Percentiles rank a stretch among this genome's conserved stretches.
phyloP scores from a whole-genome alignment of 495 filamentous ascomycete species.

The Aspergillus taichungensis region DNA sequence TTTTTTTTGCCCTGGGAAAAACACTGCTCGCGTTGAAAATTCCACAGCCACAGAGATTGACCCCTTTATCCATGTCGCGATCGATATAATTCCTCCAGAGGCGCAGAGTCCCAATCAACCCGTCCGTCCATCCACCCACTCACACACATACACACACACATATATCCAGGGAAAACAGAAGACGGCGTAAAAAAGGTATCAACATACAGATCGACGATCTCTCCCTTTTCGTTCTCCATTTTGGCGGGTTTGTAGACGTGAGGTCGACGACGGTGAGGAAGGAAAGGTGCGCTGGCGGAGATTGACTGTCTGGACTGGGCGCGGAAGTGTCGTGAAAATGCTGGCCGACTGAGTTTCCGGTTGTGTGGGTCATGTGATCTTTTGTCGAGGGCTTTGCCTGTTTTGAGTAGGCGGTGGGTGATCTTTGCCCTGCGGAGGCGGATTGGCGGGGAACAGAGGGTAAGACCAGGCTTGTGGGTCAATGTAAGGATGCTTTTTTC shows the following conservation, averaged over 20 bases:
- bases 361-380: conserved; percentile 46
- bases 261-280: conserved; percentile 34
- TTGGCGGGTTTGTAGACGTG: conserved; percentile 41
- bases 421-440: neutral
- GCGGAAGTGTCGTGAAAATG: conserved; percentile 13
- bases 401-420: neutral
- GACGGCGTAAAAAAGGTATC: conserved; percentile 3
- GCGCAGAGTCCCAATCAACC: neutral
- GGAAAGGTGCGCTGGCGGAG: conserved; percentile 17
- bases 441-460: too few relatives aligned
- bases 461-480: too few relatives aligned
- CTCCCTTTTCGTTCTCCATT: conserved; percentile 98
- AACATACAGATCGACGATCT: conserved; percentile 95
- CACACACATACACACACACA: neutral
- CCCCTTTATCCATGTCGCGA: too few relatives aligned
- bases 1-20: too few relatives aligned
- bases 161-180: too few relatives aligned
- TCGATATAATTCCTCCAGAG: too few relatives aligned
- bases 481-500: too few relatives aligned
- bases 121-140: neutral
- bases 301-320: conserved; percentile 10
- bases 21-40: too few relatives aligned
- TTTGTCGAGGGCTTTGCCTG: conserved; percentile 33
- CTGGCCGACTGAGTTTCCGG: conserved; percentile 22
- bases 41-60: too few relatives aligned